Conservation (phyloP, 2,329 filamentous ascomycete species). For the Phoma sp. region DNA sequence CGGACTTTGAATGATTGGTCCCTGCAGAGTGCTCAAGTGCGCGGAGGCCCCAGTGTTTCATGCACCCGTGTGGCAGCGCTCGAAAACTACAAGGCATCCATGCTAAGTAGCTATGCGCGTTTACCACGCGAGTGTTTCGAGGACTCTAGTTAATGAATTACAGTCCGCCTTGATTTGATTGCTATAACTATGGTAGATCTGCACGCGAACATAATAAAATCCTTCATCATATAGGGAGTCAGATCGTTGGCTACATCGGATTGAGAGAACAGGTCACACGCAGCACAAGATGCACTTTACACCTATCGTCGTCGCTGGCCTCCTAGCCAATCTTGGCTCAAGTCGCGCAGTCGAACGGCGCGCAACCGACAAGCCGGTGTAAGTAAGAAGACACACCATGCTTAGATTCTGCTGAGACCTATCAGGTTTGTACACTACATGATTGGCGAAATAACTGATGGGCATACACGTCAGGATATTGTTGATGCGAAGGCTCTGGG, state of each 20-base stretch:
- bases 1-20: not conserved
- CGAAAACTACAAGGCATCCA: not conserved
- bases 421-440: conserved; percentile 34
- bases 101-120: not conserved
- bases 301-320: not conserved
- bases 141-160: not conserved
- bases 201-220: not conserved
- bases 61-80: not conserved
- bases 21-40: not conserved
- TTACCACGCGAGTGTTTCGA: conserved; percentile 1
- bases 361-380: conserved; percentile 6
- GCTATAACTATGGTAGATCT: not conserved
- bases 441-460: conserved; percentile 29
- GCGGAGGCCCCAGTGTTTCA: not conserved
- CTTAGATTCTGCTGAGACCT: not conserved
- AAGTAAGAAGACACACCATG: not conserved
- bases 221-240: too few species aligned
- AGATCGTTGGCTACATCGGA: not conserved
- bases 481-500: conserved; percentile 38
- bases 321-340: conserved; percentile 1
- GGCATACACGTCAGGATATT: conserved; percentile 34
- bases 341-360: not conserved
- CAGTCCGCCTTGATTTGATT: not conserved
- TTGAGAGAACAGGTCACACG: not conserved
- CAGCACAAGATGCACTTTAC: not conserved